phyloP scores from a whole-genome alignment of 176 grass and related monocot genomes.

The Oryza brachyantha region DNA sequence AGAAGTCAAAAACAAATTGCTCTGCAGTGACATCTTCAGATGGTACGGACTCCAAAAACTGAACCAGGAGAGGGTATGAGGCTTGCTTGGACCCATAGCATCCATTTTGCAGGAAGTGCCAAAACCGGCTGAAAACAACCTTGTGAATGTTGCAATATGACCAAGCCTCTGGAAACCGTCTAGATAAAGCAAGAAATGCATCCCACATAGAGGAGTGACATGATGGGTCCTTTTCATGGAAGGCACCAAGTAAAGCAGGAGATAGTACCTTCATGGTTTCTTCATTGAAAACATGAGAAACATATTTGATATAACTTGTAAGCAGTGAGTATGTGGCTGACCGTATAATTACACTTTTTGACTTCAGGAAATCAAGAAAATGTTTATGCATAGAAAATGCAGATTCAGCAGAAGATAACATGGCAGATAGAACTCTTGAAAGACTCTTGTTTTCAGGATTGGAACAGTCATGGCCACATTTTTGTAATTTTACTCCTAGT shows the following conservation, averaged over 20 bases:
- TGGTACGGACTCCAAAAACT: conserved; percentile 83
- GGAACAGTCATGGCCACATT: conserved; percentile 36
- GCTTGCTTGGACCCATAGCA: conserved; percentile 86
- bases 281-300: conserved; percentile 73
- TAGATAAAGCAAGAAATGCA: conserved; percentile 68
- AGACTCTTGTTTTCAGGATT: conserved; percentile 55
- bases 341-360: conserved; percentile 59
- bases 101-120: conserved; percentile 79
- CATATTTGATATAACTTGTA: conserved; percentile 81
- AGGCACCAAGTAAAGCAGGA: conserved; percentile 61
- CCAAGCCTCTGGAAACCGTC: conserved; percentile 81
- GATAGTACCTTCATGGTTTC: conserved; percentile 75
- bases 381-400: conserved; percentile 71
- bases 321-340: conserved; percentile 75
- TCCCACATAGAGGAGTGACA: conserved; percentile 92
- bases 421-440: conserved; percentile 62
- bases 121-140: conserved; percentile 63
- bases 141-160: conserved; percentile 81
- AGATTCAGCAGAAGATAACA: conserved; percentile 67
- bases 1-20: conserved; percentile 75
- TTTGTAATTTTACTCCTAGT: conserved; percentile 66
- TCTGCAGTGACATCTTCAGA: conserved; percentile 47
- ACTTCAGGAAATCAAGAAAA: conserved; percentile 84
- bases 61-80: conserved; percentile 67
- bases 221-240: conserved; percentile 75